phyloP scores from a whole-genome alignment of 2,329 filamentous ascomycete genomes.

The Pyrenophora teres region DNA sequence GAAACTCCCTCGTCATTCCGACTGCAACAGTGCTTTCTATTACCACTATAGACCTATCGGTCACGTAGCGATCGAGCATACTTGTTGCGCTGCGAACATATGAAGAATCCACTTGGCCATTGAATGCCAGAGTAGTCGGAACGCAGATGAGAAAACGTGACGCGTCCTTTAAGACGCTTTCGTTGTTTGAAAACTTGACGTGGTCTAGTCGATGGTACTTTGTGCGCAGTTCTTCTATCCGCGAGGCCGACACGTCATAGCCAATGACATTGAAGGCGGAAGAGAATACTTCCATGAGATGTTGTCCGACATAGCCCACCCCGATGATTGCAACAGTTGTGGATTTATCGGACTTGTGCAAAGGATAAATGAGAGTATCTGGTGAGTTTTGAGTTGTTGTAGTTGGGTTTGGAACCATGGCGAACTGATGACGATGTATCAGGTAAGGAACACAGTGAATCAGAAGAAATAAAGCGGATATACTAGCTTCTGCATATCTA shows the following conservation, averaged over 20 bases:
- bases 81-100: conserved; percentile 53
- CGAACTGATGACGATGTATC: background rate
- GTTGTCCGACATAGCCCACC: conserved; percentile 59
- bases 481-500: background rate
- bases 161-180: conserved; percentile 29
- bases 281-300: conserved; percentile 55
- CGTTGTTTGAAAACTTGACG: conserved; percentile 1
- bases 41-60: conserved; percentile 54
- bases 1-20: conserved; percentile 58
- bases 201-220: background rate
- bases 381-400: background rate
- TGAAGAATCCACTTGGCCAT: conserved; percentile 56
- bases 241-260: conserved; percentile 21
- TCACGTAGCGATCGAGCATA: conserved; percentile 50
- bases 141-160: conserved; percentile 61
- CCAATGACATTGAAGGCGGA: conserved; percentile 51
- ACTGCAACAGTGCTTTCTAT: conserved; percentile 59
- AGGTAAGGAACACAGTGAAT: background rate
- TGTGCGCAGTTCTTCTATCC: conserved; percentile 1
- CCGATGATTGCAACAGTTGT: conserved; percentile 53
- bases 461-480: background rate
- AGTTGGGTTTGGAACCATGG: background rate
- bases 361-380: background rate
- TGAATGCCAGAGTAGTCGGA: conserved; percentile 55
- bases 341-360: background rate